Conservation (phyloP, 352 stramenopile species). For the Globisporangium nagaii region DNA sequence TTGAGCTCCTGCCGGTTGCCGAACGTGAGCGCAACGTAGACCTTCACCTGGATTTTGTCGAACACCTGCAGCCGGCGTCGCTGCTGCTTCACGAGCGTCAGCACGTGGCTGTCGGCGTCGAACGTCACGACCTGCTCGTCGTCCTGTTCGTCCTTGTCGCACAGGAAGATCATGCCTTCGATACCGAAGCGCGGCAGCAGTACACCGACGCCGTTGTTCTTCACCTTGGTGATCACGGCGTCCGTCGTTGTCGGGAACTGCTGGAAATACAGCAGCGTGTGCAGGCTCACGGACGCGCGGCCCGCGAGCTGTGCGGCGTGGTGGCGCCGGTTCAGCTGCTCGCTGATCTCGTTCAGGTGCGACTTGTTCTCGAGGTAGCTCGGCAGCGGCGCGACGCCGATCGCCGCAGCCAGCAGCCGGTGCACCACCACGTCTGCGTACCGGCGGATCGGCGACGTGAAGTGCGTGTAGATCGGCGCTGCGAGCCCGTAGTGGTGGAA, state of each 20-base stretch:
- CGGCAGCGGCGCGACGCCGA: constrained; percentile 94
- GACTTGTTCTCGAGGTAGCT: constrained; percentile 92
- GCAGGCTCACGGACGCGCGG: constrained; percentile 93
- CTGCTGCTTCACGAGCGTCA: constrained; percentile 52
- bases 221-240: constrained; percentile 95
- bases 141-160: constrained; percentile 62
- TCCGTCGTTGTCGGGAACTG: constrained; percentile 76
- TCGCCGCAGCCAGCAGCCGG: constrained; percentile 94
- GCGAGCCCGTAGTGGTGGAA: constrained; percentile 99
- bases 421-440: constrained; percentile 99
- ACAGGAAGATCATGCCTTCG: constrained; percentile 93
- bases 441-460: constrained; percentile 98
- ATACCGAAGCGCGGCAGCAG: constrained; percentile 98
- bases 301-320: constrained; percentile 95
- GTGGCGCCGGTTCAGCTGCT: constrained; percentile 97
- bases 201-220: constrained; percentile 93
- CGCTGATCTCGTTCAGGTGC: constrained; percentile 93
- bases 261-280: constrained; percentile 98
- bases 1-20: constrained; percentile 82
- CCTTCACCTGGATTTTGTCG: constrained; percentile 70
- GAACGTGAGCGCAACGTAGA: constrained; percentile 71
- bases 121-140: constrained; percentile 51
- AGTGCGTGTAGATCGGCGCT: constrained; percentile 99
- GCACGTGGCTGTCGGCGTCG: constrained; percentile 44
- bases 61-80: constrained; percentile 71